Evolutionary conservation across 2,329 filamentous ascomycete species (phyloP).

Genomic region (Teratosphaeria gauchensis): DNA sequence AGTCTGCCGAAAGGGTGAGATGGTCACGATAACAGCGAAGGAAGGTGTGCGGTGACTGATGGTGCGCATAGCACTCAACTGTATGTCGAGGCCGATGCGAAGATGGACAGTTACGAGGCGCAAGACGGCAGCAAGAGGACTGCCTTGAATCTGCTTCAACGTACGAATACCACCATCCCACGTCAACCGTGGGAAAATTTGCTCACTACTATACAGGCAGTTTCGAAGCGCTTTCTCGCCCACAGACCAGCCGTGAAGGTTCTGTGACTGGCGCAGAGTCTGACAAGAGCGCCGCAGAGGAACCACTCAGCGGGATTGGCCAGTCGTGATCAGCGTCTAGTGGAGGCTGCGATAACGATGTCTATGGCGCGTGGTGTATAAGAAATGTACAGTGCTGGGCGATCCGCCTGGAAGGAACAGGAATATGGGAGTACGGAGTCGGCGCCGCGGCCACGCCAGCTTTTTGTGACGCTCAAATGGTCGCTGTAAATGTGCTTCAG

Average conservation of each 20-base stretch:
- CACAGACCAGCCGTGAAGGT: conserved; percentile 7
- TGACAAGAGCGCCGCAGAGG: conserved; percentile 16
- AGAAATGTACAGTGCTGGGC: background rate
- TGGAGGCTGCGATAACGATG: background rate
- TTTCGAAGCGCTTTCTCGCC: conserved; percentile 40
- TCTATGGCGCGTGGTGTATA: background rate
- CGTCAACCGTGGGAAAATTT: background rate
- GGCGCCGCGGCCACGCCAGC: background rate
- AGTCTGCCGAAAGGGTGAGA: conserved; percentile 77
- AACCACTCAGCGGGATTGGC: conserved; percentile 21
- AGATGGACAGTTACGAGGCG: conserved; percentile 57
- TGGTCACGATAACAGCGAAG: background rate
- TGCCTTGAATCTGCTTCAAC: conserved; percentile 63
- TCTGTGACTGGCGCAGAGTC: conserved; percentile 10
- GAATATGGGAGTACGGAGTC: background rate
- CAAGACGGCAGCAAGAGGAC: conserved; percentile 57
- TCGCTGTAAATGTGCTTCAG: background rate
- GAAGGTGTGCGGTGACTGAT: conserved; percentile 5
- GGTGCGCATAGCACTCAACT: conserved; percentile 55
- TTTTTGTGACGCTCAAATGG: background rate
- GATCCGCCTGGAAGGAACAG: background rate
- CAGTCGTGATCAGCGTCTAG: conserved; percentile 10
- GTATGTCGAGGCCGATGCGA: conserved; percentile 74
- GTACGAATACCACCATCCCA: conserved; percentile 45
- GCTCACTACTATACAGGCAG: conserved; percentile 25